Conservation (phyloP, 225 moss, liverwort and hornwort species). For the Bryoerythrophyllum caledonicum region DNA sequence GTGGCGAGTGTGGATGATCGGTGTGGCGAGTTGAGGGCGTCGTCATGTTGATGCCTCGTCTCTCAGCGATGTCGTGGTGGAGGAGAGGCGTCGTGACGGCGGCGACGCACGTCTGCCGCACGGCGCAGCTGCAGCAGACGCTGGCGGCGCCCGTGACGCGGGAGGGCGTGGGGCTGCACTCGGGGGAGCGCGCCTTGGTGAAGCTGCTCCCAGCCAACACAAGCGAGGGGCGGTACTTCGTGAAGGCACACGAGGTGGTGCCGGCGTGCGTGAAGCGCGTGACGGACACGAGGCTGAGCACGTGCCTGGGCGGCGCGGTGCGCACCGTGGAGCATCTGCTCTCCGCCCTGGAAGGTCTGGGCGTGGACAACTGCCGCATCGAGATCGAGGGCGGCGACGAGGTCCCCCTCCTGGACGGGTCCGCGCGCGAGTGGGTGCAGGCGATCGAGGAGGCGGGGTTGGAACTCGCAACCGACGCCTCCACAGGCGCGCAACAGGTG, state of each 20-base stretch:
- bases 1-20: conserved; percentile 5
- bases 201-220: conserved; percentile 68
- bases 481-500: conserved; percentile 25
- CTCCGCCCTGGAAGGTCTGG: conserved; percentile 90
- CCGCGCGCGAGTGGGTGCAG: conserved; percentile 88
- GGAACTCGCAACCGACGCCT: conserved; percentile 45
- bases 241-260: conserved; percentile 38
- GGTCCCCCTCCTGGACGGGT: conserved; percentile 90
- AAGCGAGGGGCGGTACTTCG: conserved; percentile 85
- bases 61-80: conserved; percentile 28
- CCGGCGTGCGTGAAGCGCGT: conserved; percentile 69
- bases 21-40: neutral
- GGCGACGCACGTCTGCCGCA: conserved; percentile 39
- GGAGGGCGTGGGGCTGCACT: conserved; percentile 79
- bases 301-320: conserved; percentile 66
- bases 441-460: conserved; percentile 83
- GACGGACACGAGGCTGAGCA: conserved; percentile 75
- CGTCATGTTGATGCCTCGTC: conserved; percentile 34
- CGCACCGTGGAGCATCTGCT: conserved; percentile 92
- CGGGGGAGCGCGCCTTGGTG: conserved; percentile 67
- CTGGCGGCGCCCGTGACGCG: conserved; percentile 50
- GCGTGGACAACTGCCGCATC: conserved; percentile 94
- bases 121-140: conserved; percentile 65
- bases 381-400: conserved; percentile 83
- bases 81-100: neutral